Percentiles rank a stretch among this genome's conserved stretches.
phyloP scores from a whole-genome alignment of 163 green algal species.

The Chlamydomonas reinhardtii region DNA sequence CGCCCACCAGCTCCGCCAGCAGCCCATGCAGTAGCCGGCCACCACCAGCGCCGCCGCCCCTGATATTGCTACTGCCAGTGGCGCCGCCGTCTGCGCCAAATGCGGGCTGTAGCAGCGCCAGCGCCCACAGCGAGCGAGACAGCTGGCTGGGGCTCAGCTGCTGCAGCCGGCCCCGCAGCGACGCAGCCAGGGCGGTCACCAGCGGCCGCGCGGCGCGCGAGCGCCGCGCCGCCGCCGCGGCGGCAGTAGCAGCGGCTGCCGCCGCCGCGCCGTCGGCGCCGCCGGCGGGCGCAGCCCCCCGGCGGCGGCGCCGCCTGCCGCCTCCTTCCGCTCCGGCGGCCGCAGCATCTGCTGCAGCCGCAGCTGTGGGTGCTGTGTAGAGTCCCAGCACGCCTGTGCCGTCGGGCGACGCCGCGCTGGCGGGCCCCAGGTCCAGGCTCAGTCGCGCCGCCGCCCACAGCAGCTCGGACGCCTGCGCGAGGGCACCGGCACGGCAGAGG shows the following conservation, averaged over 20 bases:
- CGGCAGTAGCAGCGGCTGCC: background rate
- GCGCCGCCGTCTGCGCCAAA: no score
- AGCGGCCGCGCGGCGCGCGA: background rate
- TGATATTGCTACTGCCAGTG: no score
- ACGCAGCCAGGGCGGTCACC: background rate
- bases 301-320: background rate
- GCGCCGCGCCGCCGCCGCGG: background rate
- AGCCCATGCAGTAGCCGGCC: background rate
- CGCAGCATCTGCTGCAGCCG: background rate
- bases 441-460: constrained; percentile 26
- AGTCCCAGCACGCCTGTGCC: constrained; percentile 3
- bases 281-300: background rate
- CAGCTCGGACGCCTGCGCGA: constrained; percentile 19
- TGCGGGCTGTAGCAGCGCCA: background rate
- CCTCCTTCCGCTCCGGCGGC: background rate
- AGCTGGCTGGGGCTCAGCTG: background rate
- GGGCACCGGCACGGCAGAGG: background rate
- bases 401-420: background rate
- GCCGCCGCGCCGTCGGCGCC: background rate
- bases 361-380: background rate
- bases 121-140: constrained; percentile 14
- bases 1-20: constrained; percentile 3
- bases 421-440: background rate
- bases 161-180: constrained; percentile 1
- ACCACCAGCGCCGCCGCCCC: no score